Evolutionary conservation across 495 filamentous ascomycete genomes (phyloP), one percentile per base, ranked within the genome.

Genomic region (Hyaloscypha bicolor): DNA sequence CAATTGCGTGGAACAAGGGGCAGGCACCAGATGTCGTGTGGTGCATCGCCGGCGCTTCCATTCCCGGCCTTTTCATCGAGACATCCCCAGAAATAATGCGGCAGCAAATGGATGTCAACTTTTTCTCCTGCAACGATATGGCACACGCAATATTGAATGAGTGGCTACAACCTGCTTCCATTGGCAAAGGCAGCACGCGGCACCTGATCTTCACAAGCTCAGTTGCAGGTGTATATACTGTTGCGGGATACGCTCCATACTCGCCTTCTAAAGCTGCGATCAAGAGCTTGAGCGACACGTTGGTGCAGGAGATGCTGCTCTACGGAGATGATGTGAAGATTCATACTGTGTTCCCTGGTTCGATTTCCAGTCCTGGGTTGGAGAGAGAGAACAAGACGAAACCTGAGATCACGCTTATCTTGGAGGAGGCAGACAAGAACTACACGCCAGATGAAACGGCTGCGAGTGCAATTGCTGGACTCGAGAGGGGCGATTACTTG

Each of bases 121-220:
- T 93, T 80, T 96, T 91, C 83, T 90, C 93, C 42, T 86, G 87
- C n/a, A 90, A 90, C 52, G 92, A 96, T 75, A 91, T 94, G 72
- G 91, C 94, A 51, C 92, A 96, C 74, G 86, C 86, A 12, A 77
- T 85, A 6, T 76, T 93, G 22, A 80, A 78, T 32, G 76, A 82
- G 56, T 88, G 90, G 84, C 85, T 91, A 55, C 78, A 78, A 8
- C 82, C 88, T 9, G 74, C 78, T 19, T 72, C 76, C 2, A 71
- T 68, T n/a, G 73, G 76, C 6, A 73, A 63, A 21, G 58, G 64
- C 67, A 63, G 21, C 37, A 48, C 55, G 32, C 83, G 91, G 61
- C 95, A 98, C 74, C 80, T 99, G 67, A 86, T 99, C 71, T 93
- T 98, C 74, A 97, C 94, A 0, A 88, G 88, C 9, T 94, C 91